A percentile compares a stretch with the other conserved stretches of the same genome.
Evolutionary conservation across 163 green algal genomes (phyloP).

Genomic region (Prototheca cutis): DNA sequence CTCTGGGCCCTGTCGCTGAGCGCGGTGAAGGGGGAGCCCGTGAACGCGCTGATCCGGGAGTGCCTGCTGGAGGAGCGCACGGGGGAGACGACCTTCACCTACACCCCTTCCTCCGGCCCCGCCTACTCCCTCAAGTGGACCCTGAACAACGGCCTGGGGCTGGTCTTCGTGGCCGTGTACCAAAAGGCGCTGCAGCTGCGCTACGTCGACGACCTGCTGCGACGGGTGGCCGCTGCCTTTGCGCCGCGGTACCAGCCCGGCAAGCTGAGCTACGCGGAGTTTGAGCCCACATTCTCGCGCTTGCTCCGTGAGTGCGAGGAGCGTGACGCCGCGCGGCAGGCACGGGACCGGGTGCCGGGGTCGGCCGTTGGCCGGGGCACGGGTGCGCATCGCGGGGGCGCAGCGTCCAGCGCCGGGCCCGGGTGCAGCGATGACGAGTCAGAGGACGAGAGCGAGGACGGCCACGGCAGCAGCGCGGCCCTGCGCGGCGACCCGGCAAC

Average conservation of each 20-base stretch:
- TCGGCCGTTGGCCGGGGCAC: no score
- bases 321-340: conserved; percentile 30
- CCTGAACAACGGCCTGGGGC: conserved; percentile 81
- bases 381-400: no score
- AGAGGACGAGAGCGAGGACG: no score
- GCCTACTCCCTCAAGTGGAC: conserved; percentile 88
- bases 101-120: conserved; percentile 46
- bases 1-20: conserved; percentile 73
- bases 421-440: no score
- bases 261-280: conserved; percentile 41
- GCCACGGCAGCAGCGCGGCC: no score
- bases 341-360: not conserved
- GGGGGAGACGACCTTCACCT: conserved; percentile 66
- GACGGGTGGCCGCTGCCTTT: conserved; percentile 61
- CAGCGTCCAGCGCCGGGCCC: no score
- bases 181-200: conserved; percentile 78
- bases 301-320: conserved; percentile 61
- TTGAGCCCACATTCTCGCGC: conserved; percentile 57
- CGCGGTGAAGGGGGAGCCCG: conserved; percentile 55
- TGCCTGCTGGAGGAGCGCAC: conserved; percentile 92
- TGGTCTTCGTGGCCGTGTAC: conserved; percentile 96
- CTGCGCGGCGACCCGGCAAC: no score
- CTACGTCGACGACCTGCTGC: conserved; percentile 90
- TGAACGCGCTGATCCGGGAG: conserved; percentile 79
- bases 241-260: conserved; percentile 33